Percentiles rank a stretch among this genome's conserved stretches.
Evolutionary conservation across 257 asterid genomes (phyloP).

Genomic region (Fraxinus excelsior): DNA sequence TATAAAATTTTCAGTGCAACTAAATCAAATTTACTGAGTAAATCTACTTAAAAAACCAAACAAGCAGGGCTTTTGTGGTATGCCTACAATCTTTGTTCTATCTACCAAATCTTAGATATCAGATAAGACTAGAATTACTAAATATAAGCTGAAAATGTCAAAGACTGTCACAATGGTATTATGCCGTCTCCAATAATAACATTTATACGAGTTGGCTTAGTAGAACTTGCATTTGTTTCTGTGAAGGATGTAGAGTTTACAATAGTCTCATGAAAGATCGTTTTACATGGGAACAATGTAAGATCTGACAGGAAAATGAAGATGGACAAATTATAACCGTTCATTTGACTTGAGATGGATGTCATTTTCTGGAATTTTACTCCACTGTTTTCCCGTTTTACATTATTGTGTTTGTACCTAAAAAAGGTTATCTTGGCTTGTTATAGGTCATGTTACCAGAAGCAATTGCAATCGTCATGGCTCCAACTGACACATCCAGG

Average conservation of each 20-base stretch:
- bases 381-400: background rate
- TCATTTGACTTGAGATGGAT: background rate
- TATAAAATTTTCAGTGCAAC: background rate
- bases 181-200: background rate
- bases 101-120: no score
- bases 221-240: background rate
- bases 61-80: background rate
- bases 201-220: background rate
- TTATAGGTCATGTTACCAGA: slow-evolving; percentile 60
- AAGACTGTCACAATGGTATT: background rate
- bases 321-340: background rate
- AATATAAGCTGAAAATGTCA: no score
- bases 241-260: background rate
- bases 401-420: background rate
- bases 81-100: background rate
- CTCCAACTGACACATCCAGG: slow-evolving; percentile 50
- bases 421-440: slow-evolving; percentile 10
- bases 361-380: background rate
- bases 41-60: background rate
- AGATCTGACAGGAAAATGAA: background rate
- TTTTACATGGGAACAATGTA: background rate
- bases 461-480: slow-evolving; percentile 63
- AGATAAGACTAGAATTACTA: no score
- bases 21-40: background rate
- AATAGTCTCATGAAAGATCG: background rate